These are phyloP conservation scores for Podaxis sp. DNA, from an alignment of 768 basidiomycete genomes.

Conservation along the genomic window DNA sequence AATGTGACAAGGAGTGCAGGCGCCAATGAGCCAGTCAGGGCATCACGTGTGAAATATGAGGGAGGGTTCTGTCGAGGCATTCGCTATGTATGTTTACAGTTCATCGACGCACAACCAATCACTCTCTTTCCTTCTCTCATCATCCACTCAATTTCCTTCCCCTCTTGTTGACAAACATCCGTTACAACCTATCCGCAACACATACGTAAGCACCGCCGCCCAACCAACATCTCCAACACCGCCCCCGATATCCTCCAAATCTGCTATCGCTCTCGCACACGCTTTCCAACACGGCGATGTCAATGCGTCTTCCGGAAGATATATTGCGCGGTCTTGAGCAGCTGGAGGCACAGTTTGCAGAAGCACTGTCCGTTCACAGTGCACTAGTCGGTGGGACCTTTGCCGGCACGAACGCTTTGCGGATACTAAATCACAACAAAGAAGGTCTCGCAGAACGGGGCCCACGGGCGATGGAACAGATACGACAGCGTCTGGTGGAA, in stretches of 20 bases:
- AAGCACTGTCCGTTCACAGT: slow-evolving; percentile 12
- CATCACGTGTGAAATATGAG: slow-evolving; percentile 13
- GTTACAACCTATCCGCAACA: neutral
- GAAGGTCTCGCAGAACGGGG: slow-evolving; percentile 12
- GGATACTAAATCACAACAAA: neutral
- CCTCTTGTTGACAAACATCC: neutral
- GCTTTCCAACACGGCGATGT: neutral
- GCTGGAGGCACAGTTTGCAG: slow-evolving; percentile 14
- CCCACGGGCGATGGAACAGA: slow-evolving; percentile 10
- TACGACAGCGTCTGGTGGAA: slow-evolving; percentile 7
- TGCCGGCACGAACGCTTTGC: neutral
- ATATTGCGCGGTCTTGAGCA: slow-evolving; percentile 12
- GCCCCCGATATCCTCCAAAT: slow-evolving; percentile 1
- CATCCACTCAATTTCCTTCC: neutral
- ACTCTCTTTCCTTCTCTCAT: slow-evolving; percentile 4
- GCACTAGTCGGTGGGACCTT: slow-evolving; percentile 9
- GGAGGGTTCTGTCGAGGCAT: neutral
- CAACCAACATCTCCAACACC: neutral
- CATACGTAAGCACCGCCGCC: neutral
- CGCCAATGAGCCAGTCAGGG: neutral
- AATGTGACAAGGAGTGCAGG: neutral
- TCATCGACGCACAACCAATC: slow-evolving; percentile 8
- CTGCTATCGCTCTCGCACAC: neutral
- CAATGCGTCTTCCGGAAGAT: slow-evolving; percentile 9
- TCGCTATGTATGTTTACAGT: slow-evolving; percentile 10